Percentiles rank a stretch among this genome's conserved stretches.
Conservation (phyloP, 305 asterid genomes). For the Solanum hybrid region DNA sequence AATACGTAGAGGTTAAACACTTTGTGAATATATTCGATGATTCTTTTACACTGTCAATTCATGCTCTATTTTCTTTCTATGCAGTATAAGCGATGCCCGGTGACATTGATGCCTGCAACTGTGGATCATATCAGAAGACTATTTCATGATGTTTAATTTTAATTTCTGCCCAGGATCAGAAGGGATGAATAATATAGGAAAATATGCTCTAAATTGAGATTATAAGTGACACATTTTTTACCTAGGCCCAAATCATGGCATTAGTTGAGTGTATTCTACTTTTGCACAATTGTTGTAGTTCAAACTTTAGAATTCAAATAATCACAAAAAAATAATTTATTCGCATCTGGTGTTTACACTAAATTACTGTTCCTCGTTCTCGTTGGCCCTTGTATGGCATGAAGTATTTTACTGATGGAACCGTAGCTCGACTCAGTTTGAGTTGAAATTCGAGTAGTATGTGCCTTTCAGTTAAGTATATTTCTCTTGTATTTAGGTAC, state of each 20-base stretch:
- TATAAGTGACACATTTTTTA: background rate
- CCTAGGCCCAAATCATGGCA: background rate
- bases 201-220: background rate
- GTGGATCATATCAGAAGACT: conserved; percentile 93
- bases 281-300: background rate
- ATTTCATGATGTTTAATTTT: conserved; percentile 69
- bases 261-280: background rate
- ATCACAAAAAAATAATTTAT: background rate
- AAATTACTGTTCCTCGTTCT: background rate
- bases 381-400: background rate
- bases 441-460: background rate
- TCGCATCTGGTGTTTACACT: background rate
- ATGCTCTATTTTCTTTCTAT: conserved; percentile 1
- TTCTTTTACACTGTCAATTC: background rate
- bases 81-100: conserved; percentile 95
- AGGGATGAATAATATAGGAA: background rate
- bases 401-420: background rate
- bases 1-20: background rate
- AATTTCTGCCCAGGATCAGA: background rate
- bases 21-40: background rate
- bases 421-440: background rate
- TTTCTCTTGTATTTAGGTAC: background rate
- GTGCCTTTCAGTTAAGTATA: background rate
- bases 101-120: conserved; percentile 71
- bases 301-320: background rate